A percentile compares a stretch with the other conserved stretches of the same genome.
These are phyloP conservation scores for Trichothecium roseum DNA, from an alignment of 2,329 filamentous ascomycete species.

Conservation along the genomic window DNA sequence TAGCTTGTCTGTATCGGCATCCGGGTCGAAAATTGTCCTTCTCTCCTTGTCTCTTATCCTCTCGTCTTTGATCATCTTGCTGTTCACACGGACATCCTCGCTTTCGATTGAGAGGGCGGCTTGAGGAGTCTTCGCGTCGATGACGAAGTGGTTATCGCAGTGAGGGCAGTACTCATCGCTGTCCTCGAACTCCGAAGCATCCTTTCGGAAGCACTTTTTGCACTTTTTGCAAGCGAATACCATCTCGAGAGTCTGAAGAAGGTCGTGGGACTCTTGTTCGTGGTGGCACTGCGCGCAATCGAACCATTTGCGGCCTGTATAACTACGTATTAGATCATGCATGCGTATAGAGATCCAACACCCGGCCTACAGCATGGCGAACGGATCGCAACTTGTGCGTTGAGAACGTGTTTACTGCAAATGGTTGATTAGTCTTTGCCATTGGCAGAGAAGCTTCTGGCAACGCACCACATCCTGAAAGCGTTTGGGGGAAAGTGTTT, in stretches of 20 bases:
- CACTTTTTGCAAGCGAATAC: constrained; percentile 97
- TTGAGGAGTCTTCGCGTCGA: constrained; percentile 80
- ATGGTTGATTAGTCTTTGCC: constrained; percentile 5
- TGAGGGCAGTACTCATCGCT: constrained; percentile 98
- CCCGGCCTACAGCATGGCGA: constrained; percentile 76
- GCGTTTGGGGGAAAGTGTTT: too few relatives aligned
- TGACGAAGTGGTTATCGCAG: constrained; percentile 96
- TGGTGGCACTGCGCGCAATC: constrained; percentile 93
- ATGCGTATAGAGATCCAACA: constrained; percentile 1
- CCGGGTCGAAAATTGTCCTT: constrained; percentile 65
- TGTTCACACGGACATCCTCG: constrained; percentile 78
- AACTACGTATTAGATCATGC: constrained; percentile 5
- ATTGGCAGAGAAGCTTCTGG: too few relatives aligned
- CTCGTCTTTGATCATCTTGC: constrained; percentile 88
- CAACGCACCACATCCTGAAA: constrained; percentile 26
- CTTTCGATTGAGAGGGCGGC: constrained; percentile 79
- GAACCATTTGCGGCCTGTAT: constrained; percentile 85
- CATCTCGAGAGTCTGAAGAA: constrained; percentile 78
- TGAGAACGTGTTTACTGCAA: constrained; percentile 88
- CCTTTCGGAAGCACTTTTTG: constrained; percentile 95
- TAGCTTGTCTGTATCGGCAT: constrained; percentile 62
- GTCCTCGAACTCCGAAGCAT: constrained; percentile 85
- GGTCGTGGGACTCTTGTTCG: constrained; percentile 67
- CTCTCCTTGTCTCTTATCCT: constrained; percentile 51
- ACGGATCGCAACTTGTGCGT: constrained; percentile 93